Evolutionary conservation across 257 asterid genomes (phyloP).

Genomic region (Capsicum chinense): DNA sequence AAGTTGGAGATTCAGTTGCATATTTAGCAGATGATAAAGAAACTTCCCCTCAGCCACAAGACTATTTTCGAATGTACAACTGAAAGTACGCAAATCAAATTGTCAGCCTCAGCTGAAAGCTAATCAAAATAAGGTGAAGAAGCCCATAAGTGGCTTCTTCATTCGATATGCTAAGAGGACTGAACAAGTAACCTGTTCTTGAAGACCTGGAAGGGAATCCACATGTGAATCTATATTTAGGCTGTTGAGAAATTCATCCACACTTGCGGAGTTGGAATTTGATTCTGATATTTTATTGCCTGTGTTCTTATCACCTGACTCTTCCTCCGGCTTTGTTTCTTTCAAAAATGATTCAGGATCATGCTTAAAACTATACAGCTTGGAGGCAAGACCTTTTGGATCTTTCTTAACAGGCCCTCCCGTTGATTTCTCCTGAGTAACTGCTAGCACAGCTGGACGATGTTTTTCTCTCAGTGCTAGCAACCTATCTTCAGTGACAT

Average conservation of each 20-base stretch:
- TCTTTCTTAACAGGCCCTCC: slow-evolving; percentile 61
- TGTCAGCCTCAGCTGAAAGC: background rate
- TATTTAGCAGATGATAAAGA: slow-evolving; percentile 4
- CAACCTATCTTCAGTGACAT: slow-evolving; percentile 67
- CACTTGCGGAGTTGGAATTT: slow-evolving; percentile 51
- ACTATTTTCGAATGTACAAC: background rate
- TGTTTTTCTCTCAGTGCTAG: slow-evolving; percentile 71
- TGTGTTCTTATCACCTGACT: slow-evolving; percentile 43
- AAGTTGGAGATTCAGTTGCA: slow-evolving; percentile 10
- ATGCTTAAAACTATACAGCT: slow-evolving; percentile 86
- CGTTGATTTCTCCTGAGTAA: slow-evolving; percentile 68
- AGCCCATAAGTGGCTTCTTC: slow-evolving; percentile 14
- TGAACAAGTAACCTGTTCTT: slow-evolving; percentile 68
- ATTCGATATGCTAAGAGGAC: slow-evolving; percentile 20
- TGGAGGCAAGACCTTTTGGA: slow-evolving; percentile 78
- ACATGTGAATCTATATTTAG: slow-evolving; percentile 59
- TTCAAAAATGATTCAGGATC: slow-evolving; percentile 48
- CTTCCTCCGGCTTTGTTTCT: slow-evolving; percentile 52
- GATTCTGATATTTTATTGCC: slow-evolving; percentile 36
- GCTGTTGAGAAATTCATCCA: slow-evolving; percentile 61
- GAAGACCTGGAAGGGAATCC: slow-evolving; percentile 79
- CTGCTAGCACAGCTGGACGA: slow-evolving; percentile 68
- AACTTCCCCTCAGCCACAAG: background rate
- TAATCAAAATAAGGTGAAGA: slow-evolving; percentile 6
- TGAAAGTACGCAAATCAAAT: slow-evolving; percentile 8